Base-by-base conservation (phyloP, 306 rosid genomes). In the Rosa persica region DNA sequence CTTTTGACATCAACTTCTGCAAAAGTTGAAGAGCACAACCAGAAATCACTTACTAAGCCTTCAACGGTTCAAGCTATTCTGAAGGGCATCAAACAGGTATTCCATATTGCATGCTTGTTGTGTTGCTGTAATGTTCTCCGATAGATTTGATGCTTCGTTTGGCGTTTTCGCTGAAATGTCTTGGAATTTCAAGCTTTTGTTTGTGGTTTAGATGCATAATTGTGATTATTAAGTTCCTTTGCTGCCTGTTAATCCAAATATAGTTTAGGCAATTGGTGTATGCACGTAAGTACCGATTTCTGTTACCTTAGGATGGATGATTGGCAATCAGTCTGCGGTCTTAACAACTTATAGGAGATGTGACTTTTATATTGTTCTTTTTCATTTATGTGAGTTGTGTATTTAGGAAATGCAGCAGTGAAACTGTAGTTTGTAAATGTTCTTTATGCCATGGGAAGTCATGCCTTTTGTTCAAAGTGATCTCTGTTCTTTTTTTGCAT, bases 71-170 rank as follows among this genome's bases (percentile, higher is more conserved):
- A 89, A 88, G 98, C 98, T n/a, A 27, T 95, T 51, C 79, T 95
- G 67, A 92, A 92, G 86, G 77, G 85, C 74, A 94, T 92, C 74
- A 92, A 90, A 81, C 97, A 92, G 97, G 98, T 94, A 78, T 5
- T 47, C 58, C 70, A 16, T 54, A 48, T 79, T 51, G 36, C 73
- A 55, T 72, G 27, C 80, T 43, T 40, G 11, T 49, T 75, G 15
- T 72, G 66, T 25, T 25, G 15, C 25, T 17, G 36, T n/a, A 30
- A 22, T 7, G 49, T 8, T 67, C 55, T 39, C 17, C 12, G 10
- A 12, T 73, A 8, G 64, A 30, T 49, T 66, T 2, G 4, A 42
- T 3, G 20, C 13, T 72, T 22, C 1, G 20, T n/a, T 64, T 38
- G 67, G n/a, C 54, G 5, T 34, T 65, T 68, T 19, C 9, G 10